Base-by-base conservation (phyloP, 2,329 filamentous ascomycete species). In the Fusarium sambucinum region DNA sequence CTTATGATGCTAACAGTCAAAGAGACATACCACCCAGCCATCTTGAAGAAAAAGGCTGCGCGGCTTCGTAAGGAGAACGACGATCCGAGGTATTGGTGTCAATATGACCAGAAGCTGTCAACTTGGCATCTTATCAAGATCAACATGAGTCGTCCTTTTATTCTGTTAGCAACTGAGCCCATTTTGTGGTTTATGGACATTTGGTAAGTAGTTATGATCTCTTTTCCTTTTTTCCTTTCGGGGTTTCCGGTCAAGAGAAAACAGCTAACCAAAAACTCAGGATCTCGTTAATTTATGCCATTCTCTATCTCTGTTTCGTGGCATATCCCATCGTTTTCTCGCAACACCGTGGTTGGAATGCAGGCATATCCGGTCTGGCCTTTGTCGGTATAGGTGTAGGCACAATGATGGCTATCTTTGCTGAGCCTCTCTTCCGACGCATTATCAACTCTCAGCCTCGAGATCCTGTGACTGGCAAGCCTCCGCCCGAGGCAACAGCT, bases 271-370 rank as follows among this genome's bases (percentile, higher is more conserved):
- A 17, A 7, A 25, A 11, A 16, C 5, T 5, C 42, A 91, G 89
- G 81, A 91, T 94, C 76, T 95, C 92, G 1, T 82, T 97, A 38
- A 88, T 97, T 35, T 97, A 97, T 77, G 92, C 89, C 19, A 93
- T 97, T 40, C 83, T 97, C 2, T 96, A 96, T 74, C 88, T 97
- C 32, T 96, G 93, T 79, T 97, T 97, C 80, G 90, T 96, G 17
- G 93, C 92, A 14, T 96, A 96, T 77, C 94, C 94, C 0, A 91
- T 96, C 61, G 91, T 97, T 59, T 97, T 96, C 79, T 83, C 85
- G 13, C 83, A 90, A 40, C 76, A 86, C 59, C 90, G 94, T 19
- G 92, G 92, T 63, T 97, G 94, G 94, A 84, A 84, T 3, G 83
- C 90, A 0, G 90, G 92, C 2, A 79, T 91, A 35, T 88, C 90